Conservation (phyloP, 2,329 filamentous ascomycete genomes). For the Setomelanomma holmii region DNA sequence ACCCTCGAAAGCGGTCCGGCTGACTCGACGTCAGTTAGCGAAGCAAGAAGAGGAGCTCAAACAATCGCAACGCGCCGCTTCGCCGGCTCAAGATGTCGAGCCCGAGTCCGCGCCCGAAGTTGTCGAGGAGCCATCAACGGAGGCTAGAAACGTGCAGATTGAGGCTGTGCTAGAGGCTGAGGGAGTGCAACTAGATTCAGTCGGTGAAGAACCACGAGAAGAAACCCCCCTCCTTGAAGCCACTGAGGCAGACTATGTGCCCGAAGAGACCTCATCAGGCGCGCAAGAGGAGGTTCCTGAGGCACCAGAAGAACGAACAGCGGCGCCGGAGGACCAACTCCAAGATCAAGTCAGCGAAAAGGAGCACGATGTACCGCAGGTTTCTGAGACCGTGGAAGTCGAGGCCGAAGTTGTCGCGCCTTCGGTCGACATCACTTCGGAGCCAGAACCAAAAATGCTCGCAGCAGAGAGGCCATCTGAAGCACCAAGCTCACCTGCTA, state of each 20-base stretch:
- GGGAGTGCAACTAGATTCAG: not conserved
- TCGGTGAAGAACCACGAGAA: not conserved
- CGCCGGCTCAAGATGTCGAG: constrained; percentile 14
- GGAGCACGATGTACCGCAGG: not conserved
- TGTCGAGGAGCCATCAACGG: constrained; percentile 10
- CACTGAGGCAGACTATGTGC: constrained; percentile 3
- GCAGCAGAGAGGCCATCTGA: constrained; percentile 35
- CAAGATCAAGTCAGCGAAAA: not conserved
- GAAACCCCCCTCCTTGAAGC: not conserved
- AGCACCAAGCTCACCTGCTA: constrained; percentile 25
- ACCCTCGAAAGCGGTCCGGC: constrained; percentile 36
- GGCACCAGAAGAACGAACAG: constrained; percentile 2
- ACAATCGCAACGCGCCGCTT: constrained; percentile 26
- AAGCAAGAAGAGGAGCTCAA: constrained; percentile 41
- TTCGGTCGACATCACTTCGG: constrained; percentile 26
- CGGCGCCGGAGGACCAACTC: not conserved
- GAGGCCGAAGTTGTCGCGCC: constrained; percentile 14
- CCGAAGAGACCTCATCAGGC: constrained; percentile 10
- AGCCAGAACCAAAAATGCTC: constrained; percentile 40
- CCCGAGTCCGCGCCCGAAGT: constrained; percentile 12
- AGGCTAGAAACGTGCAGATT: constrained; percentile 4
- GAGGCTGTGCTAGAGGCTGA: constrained; percentile 2
- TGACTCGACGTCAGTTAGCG: constrained; percentile 45
- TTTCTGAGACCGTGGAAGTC: not conserved
- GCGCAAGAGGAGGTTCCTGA: constrained; percentile 8